Conservation (phyloP, 495 filamentous ascomycete genomes). For the Podospora anserina region DNA sequence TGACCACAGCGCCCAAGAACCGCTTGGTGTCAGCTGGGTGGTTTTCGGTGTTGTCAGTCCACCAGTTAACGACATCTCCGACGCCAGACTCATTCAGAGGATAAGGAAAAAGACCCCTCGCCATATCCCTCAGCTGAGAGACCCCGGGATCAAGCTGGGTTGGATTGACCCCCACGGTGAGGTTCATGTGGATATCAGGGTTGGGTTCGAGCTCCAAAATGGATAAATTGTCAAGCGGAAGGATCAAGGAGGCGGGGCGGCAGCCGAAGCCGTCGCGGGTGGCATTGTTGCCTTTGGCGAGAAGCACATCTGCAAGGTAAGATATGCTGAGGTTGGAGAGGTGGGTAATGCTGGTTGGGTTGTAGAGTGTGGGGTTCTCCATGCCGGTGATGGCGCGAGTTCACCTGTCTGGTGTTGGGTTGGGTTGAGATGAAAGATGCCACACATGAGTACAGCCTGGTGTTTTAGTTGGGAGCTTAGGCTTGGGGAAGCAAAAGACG, state of each 20-base stretch:
- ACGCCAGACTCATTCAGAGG: constrained; percentile 20
- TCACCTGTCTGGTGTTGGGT: neutral
- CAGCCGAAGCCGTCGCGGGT: constrained; percentile 28
- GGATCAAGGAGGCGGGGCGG: constrained; percentile 14
- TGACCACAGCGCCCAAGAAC: constrained; percentile 17
- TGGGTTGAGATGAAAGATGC: neutral
- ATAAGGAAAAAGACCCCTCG: constrained; percentile 19
- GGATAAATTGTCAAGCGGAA: constrained; percentile 15
- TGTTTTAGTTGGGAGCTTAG: neutral
- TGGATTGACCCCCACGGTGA: constrained; percentile 12
- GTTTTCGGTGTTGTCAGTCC: constrained; percentile 15
- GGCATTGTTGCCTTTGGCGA: constrained; percentile 27
- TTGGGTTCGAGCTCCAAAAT: constrained; percentile 2
- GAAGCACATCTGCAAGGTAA: constrained; percentile 17
- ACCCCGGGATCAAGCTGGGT: constrained; percentile 16
- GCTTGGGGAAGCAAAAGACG: neutral
- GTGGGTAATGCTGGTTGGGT: constrained; percentile 8
- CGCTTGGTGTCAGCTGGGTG: constrained; percentile 8
- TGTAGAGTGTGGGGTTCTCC: constrained; percentile 7
- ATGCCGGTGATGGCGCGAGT: neutral
- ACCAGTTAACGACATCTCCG: constrained; percentile 23
- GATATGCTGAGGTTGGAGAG: constrained; percentile 16
- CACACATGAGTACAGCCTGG: neutral
- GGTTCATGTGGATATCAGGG: neutral
- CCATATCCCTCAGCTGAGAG: constrained; percentile 13